Evolutionary conservation across 2,329 filamentous ascomycete genomes (phyloP), one percentile per base, ranked within the genome.

Genomic region (Peltaster fructicola): DNA sequence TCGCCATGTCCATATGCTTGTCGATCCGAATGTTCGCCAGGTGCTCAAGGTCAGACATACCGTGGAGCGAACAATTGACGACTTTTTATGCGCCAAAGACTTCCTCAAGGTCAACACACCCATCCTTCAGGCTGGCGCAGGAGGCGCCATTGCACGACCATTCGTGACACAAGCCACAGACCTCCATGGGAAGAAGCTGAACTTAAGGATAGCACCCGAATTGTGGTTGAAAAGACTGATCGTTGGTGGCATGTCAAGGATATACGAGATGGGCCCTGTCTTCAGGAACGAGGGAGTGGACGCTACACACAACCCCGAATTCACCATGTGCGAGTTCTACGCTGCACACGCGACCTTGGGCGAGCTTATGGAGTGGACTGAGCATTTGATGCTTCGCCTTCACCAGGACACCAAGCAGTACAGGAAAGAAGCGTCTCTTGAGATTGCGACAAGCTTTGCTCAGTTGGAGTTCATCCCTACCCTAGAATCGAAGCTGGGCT

Each of bases 301-400:
- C 48, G 67, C 66, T 15, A 92, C 81, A 0, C 88, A 98, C 48
- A 98, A 98, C 45, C 85, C 88, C 0, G 88, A 98, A 47, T 98
- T 95, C 53, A 88, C 79, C 21, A 95, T 80, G 31, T 95, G 85
- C 58, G 88, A 98, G 53, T 95, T 92, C 54, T 98, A 98, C 53
- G 73, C 77, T 32, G 74, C 84, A 3, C 90, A 84, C 42, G 71
- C 75, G 31, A 77, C 74, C 35, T 63, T 93, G 0, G 57, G 71
- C 17, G 68, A 78, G 20, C 57, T 95, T 24, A 82, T 91, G 43
- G 46, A 51, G 11, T 68, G 72, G 45, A 95, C 85, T 1, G 77
- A 88, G 47, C 56, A n/a, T n/a, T n/a, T n/a, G n/a, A 15, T 3
- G n/a, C 22, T 16, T 6, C 22, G 14, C 26, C 15, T 25, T 29